Conservation (phyloP, 345 rosid genomes). For the Arabis alpina region DNA sequence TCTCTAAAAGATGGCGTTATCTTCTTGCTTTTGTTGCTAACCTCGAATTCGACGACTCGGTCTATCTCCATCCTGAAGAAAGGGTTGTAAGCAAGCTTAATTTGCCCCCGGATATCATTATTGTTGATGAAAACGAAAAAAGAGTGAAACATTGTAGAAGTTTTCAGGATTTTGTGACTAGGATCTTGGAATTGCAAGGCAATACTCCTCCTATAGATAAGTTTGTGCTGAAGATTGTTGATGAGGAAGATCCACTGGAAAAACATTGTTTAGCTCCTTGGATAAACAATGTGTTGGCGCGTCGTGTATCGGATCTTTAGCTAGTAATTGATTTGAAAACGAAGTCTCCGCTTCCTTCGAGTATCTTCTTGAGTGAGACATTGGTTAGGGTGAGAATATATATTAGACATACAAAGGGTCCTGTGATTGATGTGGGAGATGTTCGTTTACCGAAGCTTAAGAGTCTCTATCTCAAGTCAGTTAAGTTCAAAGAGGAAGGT, state of each 20-base stretch:
- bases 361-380: no score
- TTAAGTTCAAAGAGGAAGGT: no score
- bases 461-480: no score
- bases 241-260: neutral
- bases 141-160: neutral
- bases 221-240: neutral
- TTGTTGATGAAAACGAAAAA: neutral
- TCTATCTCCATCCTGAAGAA: neutral
- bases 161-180: conserved; percentile 15
- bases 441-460: no score
- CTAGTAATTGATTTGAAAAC: no score
- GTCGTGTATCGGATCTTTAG: conserved; percentile 15
- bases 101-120: no score
- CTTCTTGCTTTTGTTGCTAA: conserved; percentile 1
- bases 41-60: neutral
- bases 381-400: no score
- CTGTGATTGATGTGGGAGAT: no score
- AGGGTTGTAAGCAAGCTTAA: neutral
- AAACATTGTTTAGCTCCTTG: no score
- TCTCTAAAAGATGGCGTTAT: conserved; percentile 3
- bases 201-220: neutral
- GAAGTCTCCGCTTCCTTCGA: no score
- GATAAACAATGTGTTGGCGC: no score
- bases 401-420: no score
- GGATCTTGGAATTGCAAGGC: conserved; percentile 15